Base-by-base conservation (phyloP, 139 green algal genomes). In the Choricystis sp. region DNA sequence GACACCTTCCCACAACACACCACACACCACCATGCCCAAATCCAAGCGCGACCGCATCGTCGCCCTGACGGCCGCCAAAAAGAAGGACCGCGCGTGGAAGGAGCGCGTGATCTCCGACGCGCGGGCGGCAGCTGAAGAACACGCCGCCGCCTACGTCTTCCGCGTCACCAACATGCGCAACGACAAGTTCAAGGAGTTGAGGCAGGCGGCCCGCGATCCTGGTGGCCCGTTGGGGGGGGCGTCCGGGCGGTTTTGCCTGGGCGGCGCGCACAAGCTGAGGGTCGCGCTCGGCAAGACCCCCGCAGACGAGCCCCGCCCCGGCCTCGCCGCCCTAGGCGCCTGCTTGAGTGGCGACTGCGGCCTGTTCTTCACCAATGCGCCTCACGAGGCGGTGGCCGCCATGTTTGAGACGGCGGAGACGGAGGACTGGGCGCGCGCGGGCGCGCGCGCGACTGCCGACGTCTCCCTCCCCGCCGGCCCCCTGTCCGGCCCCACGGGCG, bases 21-120 rank as follows among this genome's bases (percentile, higher is more conserved):
- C n/a, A n/a, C n/a, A n/a, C n/a, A n/a, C n/a, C n/a, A 16, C 20
- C 52, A 31, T 67, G 66, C 74, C 83, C 72, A 80, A 4, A 40
- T 64, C 26, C 64, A 49, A 22, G 59, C 1, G 1, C 16, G 21
- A 64, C 1, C 27, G 21, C 24, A 9, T 22, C 40, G 81, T 94
- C 19, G 57, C 84, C 2, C 72, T 98, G 1, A 91, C 91, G 5
- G 88, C 94, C 70, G 77, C 85, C 20, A 94, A 95, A 72, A 97
- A 96, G 78, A 98, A 97, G 73, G 81, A 73, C 49, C 81, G 81
- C 29, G 75, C 87, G 48, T 92, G 89, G 85, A 98, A 97, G 72
- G 87, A 89, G 57, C 82, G 81, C 1, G 60, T 96, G 0, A 82
- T 98, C 3, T 65, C 79, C 9, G 72, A 79, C 56, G 82, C 89